phyloP scores from a whole-genome alignment of 768 basidiomycete genomes.

The Mycena kentingensis region DNA sequence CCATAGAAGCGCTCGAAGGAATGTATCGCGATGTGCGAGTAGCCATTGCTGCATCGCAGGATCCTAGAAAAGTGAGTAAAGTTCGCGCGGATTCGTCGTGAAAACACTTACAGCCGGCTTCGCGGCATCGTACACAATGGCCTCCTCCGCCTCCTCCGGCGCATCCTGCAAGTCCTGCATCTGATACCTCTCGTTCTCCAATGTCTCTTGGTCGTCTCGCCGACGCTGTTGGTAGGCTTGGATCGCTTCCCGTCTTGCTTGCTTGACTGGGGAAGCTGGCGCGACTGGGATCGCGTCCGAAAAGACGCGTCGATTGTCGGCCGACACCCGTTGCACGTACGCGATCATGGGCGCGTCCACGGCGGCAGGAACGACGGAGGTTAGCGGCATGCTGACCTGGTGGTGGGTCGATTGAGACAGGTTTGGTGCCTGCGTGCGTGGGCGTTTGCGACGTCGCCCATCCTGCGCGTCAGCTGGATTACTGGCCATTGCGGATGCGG shows the following conservation, averaged over 20 bases:
- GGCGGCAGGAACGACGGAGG: not conserved
- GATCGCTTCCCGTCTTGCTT: not conserved
- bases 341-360: not conserved
- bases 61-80: too few relatives aligned
- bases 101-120: too few relatives aligned
- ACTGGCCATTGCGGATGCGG: too few relatives aligned
- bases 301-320: not conserved
- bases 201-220: not conserved
- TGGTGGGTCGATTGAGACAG: too few relatives aligned
- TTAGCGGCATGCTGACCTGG: not conserved
- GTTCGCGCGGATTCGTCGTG: too few relatives aligned
- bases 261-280: slow-evolving; percentile 6
- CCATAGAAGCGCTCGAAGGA: not conserved
- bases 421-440: too few relatives aligned
- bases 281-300: not conserved
- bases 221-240: not conserved
- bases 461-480: too few relatives aligned
- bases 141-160: too few relatives aligned
- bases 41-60: not conserved
- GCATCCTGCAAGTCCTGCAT: too few relatives aligned
- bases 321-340: not conserved
- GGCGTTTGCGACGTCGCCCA: too few relatives aligned
- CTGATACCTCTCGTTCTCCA: too few relatives aligned
- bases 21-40: not conserved
- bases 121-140: too few relatives aligned